These are phyloP conservation scores for Rhodotorula taiwanensis DNA, from an alignment of 768 basidiomycete genomes.

Conservation along the genomic window DNA sequence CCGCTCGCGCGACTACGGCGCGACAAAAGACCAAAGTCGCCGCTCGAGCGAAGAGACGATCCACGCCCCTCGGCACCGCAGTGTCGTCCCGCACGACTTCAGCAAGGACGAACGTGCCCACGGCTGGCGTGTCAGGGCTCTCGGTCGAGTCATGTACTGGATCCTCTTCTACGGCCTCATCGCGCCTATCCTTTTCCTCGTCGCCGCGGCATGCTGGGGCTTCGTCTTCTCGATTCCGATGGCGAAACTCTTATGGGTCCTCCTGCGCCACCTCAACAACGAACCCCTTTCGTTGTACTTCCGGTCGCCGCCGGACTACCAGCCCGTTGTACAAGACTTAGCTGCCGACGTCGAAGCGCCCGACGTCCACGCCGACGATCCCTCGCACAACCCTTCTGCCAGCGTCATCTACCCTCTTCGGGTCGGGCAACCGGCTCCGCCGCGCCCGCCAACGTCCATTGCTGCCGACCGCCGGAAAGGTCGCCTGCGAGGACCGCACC, in stretches of 20 bases:
- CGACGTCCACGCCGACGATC: constrained; percentile 3
- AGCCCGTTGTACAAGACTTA: constrained; percentile 44
- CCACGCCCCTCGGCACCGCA: neutral
- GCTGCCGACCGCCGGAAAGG: constrained; percentile 36
- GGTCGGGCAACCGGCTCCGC: constrained; percentile 81
- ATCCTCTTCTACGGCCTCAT: constrained; percentile 65
- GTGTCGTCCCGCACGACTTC: constrained; percentile 12
- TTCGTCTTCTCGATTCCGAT: constrained; percentile 92
- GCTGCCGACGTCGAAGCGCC: constrained; percentile 5
- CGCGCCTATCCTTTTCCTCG: constrained; percentile 78
- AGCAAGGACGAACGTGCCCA: constrained; percentile 7
- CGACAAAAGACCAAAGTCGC: neutral
- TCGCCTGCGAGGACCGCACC: constrained; percentile 49
- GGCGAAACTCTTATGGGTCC: constrained; percentile 95
- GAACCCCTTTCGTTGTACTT: constrained; percentile 83
- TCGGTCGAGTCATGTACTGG: constrained; percentile 58
- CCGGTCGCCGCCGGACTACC: constrained; percentile 62
- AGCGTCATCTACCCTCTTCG: constrained; percentile 44
- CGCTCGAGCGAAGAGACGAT: constrained; percentile 33
- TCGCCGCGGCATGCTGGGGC: constrained; percentile 90
- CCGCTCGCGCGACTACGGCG: neutral
- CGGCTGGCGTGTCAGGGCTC: constrained; percentile 38
- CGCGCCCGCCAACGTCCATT: constrained; percentile 37
- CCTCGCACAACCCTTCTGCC: constrained; percentile 21
- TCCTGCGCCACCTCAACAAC: constrained; percentile 70